A percentile compares a stretch with the other conserved stretches of the same genome.
Conservation (phyloP, 257 asterid genomes). For the Sherardia arvensis region DNA sequence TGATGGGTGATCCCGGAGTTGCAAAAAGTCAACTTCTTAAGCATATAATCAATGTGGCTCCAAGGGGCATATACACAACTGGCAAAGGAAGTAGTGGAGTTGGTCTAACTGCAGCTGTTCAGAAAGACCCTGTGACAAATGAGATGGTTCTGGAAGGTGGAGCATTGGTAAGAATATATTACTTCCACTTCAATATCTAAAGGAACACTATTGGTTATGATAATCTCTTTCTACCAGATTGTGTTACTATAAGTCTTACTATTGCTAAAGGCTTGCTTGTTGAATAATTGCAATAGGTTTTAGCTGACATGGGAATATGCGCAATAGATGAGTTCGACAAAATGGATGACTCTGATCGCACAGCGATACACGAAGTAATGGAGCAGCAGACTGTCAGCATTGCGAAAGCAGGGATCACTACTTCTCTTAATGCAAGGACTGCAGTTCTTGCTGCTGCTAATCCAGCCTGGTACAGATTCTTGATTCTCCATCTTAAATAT, state of each 20-base stretch:
- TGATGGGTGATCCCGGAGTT: conserved; percentile 98
- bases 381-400: conserved; percentile 99
- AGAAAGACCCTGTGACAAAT: conserved; percentile 92
- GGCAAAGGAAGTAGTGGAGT: conserved; percentile 99
- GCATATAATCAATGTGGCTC: conserved; percentile 95
- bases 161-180: conserved; percentile 65
- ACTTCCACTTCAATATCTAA: neutral
- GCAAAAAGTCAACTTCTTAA: conserved; percentile 98
- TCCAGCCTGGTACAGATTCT: conserved; percentile 76
- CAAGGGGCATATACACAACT: conserved; percentile 91
- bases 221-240: neutral
- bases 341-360: conserved; percentile 96
- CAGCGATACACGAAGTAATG: conserved; percentile 99
- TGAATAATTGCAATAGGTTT: conserved; percentile 42
- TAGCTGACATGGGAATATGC: conserved; percentile 98
- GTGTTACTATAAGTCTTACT: neutral
- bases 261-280: neutral
- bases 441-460: conserved; percentile 99
- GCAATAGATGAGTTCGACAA: conserved; percentile 99
- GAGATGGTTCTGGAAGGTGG: conserved; percentile 99
- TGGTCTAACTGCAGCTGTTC: conserved; percentile 99
- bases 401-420: conserved; percentile 98
- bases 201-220: neutral
- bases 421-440: conserved; percentile 95
- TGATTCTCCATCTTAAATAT: no score